Evolutionary conservation across 176 grass and related monocot genomes (phyloP).

Genomic region (Aegilops umbellulata): DNA sequence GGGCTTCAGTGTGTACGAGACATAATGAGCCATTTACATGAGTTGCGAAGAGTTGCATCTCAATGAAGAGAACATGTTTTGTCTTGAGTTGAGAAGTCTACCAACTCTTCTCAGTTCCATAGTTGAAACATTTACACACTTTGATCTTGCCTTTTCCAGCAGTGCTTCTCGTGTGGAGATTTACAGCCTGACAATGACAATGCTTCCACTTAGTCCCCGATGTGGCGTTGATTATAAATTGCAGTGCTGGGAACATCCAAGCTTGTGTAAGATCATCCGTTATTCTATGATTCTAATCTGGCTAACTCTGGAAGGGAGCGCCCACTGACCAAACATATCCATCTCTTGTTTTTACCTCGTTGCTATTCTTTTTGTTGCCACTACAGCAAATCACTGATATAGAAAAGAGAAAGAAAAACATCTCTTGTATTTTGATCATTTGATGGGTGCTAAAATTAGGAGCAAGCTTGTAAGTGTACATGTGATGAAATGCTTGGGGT

Average conservation of each 20-base stretch:
- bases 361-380: not conserved
- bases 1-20: slow-evolving; percentile 51
- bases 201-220: not conserved
- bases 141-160: not conserved
- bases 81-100: slow-evolving; percentile 17
- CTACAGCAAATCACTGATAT: slow-evolving; percentile 6
- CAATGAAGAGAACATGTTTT: slow-evolving; percentile 7
- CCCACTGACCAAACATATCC: not conserved
- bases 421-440: slow-evolving; percentile 5
- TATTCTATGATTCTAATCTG: slow-evolving; percentile 16
- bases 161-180: slow-evolving; percentile 8
- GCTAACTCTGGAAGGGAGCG: not conserved
- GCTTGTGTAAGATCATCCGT: not conserved
- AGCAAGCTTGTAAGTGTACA: slow-evolving; percentile 39
- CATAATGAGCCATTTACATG: slow-evolving; percentile 54
- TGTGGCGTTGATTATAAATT: not conserved
- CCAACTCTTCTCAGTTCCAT: not conserved
- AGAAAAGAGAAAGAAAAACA: not conserved
- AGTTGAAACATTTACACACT: not conserved
- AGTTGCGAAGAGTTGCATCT: slow-evolving; percentile 43
- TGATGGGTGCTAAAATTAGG: slow-evolving; percentile 1
- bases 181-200: not conserved
- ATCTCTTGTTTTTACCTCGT: not conserved
- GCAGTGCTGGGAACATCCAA: not conserved
- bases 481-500: slow-evolving; percentile 19